phyloP scores from a whole-genome alignment of 805 yeast genomes.

The Metschnikowia kofuensis region DNA sequence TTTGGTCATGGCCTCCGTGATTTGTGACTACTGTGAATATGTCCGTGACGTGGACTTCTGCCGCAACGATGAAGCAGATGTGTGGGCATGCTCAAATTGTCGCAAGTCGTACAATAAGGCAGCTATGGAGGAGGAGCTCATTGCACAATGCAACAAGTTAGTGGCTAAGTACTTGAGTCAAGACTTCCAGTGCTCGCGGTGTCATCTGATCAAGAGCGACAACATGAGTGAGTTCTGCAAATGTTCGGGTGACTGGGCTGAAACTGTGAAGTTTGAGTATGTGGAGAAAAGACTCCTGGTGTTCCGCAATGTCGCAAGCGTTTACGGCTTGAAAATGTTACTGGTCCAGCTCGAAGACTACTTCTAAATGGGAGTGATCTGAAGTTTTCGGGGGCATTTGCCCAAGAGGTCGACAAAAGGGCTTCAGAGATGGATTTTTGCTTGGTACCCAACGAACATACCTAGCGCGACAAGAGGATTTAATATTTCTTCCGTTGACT shows the following conservation, averaged over 20 bases:
- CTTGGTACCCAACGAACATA: no score
- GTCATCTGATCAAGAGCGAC: constrained; percentile 62
- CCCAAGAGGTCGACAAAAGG: no score
- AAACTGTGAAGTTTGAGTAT: constrained; percentile 46
- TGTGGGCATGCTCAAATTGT: constrained; percentile 70
- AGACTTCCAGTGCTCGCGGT: constrained; percentile 78
- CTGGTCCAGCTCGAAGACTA: constrained; percentile 31
- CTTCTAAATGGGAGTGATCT: not conserved
- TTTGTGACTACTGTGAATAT: constrained; percentile 77
- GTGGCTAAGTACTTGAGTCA: constrained; percentile 68
- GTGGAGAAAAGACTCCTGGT: constrained; percentile 46
- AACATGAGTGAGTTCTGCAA: constrained; percentile 72
- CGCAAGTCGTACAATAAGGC: constrained; percentile 59
- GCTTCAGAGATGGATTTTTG: no score
- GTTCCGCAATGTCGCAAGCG: constrained; percentile 57
- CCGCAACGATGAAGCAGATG: constrained; percentile 50
- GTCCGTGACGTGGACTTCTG: constrained; percentile 81
- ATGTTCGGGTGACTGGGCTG: constrained; percentile 87
- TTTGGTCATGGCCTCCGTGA: constrained; percentile 60
- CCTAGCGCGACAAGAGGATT: no score
- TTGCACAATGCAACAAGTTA: constrained; percentile 56
- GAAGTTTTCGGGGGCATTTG: no score
- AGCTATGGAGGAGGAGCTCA: constrained; percentile 73
- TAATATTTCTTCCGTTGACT: no score
- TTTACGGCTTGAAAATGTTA: constrained; percentile 59